A percentile compares a stretch with the other conserved stretches of the same genome.
Conservation (phyloP, 805 yeast species). For the Tetrapisispora taiwanensis region DNA sequence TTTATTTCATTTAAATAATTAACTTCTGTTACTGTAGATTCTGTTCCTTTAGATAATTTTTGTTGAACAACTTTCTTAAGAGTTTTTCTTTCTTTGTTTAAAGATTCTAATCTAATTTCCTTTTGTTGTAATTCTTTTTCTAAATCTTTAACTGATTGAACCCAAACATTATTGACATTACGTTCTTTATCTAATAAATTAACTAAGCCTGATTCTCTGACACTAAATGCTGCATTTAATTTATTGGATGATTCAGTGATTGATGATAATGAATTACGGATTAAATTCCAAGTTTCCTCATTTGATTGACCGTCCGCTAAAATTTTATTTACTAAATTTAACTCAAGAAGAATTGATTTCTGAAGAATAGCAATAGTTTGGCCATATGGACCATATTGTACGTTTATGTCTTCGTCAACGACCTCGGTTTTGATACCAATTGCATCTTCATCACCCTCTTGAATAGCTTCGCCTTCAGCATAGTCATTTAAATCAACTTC, state of each 20-base stretch:
- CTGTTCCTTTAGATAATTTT: slow-evolving; percentile 25
- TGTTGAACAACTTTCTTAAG: slow-evolving; percentile 43
- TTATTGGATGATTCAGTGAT: slow-evolving; percentile 19
- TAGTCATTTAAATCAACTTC: slow-evolving; percentile 26
- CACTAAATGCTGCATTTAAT: slow-evolving; percentile 24
- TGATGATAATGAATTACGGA: slow-evolving; percentile 23
- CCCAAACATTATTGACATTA: slow-evolving; percentile 68
- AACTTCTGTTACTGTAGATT: slow-evolving; percentile 16
- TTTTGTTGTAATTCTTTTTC: slow-evolving; percentile 57
- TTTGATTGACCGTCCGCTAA: slow-evolving; percentile 17
- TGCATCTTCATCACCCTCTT: slow-evolving; percentile 28
- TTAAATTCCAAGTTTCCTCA: slow-evolving; percentile 17
- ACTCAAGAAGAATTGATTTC: slow-evolving; percentile 40
- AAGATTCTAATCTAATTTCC: slow-evolving; percentile 48
- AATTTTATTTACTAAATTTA: slow-evolving; percentile 39
- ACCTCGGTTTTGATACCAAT: slow-evolving; percentile 18
- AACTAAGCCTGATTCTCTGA: slow-evolving; percentile 34
- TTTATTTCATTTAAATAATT: not conserved
- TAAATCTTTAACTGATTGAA: slow-evolving; percentile 55
- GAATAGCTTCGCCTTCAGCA: slow-evolving; percentile 34
- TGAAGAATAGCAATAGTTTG: slow-evolving; percentile 41
- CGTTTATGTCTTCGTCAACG: slow-evolving; percentile 23
- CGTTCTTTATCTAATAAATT: slow-evolving; percentile 50
- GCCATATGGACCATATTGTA: slow-evolving; percentile 32
- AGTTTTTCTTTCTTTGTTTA: slow-evolving; percentile 50